Evolutionary conservation across 768 basidiomycete species (phyloP).

Genomic region (Xerocomellus amylosporus): DNA sequence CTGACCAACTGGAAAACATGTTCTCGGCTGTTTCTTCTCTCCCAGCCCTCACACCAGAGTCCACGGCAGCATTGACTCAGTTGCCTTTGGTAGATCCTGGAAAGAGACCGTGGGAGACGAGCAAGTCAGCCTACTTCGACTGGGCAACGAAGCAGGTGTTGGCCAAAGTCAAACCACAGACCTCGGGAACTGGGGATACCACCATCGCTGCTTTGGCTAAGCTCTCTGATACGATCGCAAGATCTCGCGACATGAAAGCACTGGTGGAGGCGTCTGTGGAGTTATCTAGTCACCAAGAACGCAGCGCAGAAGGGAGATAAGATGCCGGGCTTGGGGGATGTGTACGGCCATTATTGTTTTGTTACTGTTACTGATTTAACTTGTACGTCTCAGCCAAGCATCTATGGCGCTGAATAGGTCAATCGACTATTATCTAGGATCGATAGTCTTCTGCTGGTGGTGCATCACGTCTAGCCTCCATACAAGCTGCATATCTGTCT

Average conservation of each 20-base stretch:
- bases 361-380: neutral
- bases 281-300: neutral
- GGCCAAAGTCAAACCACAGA: conserved; percentile 26
- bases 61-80: conserved; percentile 36
- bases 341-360: neutral
- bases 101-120: conserved; percentile 76
- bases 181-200: conserved; percentile 15
- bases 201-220: conserved; percentile 21
- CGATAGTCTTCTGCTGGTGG: neutral
- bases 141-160: conserved; percentile 70
- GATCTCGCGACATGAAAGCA: conserved; percentile 17
- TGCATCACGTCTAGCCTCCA: neutral
- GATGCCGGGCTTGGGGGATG: neutral
- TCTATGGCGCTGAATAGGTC: neutral
- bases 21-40: conserved; percentile 49
- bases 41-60: conserved; percentile 42
- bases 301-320: neutral
- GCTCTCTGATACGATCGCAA: conserved; percentile 18
- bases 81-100: conserved; percentile 48
- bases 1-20: conserved; percentile 43
- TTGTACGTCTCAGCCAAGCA: neutral
- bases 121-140: conserved; percentile 67
- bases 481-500: too few species aligned
- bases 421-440: conserved; percentile 5
- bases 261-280: conserved; percentile 13